A percentile compares a stretch with the other conserved stretches of the same genome.
These are phyloP conservation scores for Phytopythium ostracodes DNA, from an alignment of 352 stramenopile genomes.

Conservation along the genomic window DNA sequence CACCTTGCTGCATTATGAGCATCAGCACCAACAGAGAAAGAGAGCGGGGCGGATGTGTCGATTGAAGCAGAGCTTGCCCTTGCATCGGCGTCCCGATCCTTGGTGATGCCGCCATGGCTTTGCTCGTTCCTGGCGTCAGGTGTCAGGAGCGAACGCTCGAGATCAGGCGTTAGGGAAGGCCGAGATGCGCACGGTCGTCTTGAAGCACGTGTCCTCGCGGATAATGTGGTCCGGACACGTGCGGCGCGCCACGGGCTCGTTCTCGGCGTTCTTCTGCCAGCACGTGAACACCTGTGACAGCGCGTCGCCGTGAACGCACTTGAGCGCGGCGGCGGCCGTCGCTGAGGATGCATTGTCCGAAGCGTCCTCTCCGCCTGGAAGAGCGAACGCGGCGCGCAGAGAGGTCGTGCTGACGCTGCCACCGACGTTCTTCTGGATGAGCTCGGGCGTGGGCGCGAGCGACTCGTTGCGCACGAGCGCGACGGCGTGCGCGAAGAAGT, in stretches of 20 bases:
- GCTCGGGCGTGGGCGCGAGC: constrained; percentile 44
- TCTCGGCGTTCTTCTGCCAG: constrained; percentile 61
- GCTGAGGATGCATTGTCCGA: too few species aligned
- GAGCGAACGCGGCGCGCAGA: constrained; percentile 44
- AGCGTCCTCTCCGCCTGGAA: constrained; percentile 28
- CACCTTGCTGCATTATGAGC: background rate
- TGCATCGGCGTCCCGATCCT: background rate
- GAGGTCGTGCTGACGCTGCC: constrained; percentile 35
- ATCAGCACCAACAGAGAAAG: background rate
- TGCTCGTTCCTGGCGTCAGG: background rate
- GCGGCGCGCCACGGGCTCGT: constrained; percentile 41
- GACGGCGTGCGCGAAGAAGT: constrained; percentile 86
- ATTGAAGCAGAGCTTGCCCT: background rate
- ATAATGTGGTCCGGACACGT: constrained; percentile 61
- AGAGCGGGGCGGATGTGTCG: background rate
- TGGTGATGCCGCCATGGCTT: background rate
- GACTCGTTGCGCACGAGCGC: constrained; percentile 73
- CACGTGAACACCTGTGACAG: constrained; percentile 83
- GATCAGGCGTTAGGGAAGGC: constrained; percentile 33
- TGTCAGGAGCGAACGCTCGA: background rate
- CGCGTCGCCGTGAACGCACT: constrained; percentile 30
- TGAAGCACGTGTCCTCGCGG: constrained; percentile 67
- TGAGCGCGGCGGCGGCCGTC: constrained; percentile 21
- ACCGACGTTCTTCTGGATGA: constrained; percentile 62
- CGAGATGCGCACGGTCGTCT: constrained; percentile 43